Base-by-base conservation (phyloP, 1,284 basidiomycete genomes). In the Apiotrichum veenhuisii region DNA sequence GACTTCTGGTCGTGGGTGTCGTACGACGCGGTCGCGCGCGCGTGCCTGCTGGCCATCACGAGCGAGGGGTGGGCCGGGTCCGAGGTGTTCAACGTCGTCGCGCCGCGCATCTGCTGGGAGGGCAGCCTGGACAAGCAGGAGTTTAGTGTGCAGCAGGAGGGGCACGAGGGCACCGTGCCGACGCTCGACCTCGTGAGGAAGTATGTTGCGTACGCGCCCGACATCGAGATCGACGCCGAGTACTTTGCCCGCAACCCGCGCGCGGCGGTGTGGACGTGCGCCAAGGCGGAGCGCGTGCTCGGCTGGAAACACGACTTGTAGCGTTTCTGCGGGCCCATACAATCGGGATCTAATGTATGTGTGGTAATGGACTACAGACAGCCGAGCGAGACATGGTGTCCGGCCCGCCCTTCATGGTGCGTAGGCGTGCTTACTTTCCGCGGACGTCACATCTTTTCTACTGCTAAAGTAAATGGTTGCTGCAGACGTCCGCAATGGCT, bases 81-180 rank as follows among this genome's bases (percentile, higher is more conserved):
- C 57, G 76, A 78, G 62, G 69, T 68, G n/a, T 75, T 78, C 65
- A 73, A 71, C 56, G 69, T 76, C 42, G 66, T 72, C 37, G 67
- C 67, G 12, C 62, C 64, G 2, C 68, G 71, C 42, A 68, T 64
- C 1, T 66, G 61, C 44, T 66, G 65, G 64, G 58, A 65, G 51
- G 66, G 64, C 22, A 55, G 51, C 0, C 33, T 58, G 2, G 55
- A 52, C 3, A 22, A 44, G 34, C 55, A 52, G 43, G 38, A 48
- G 45, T 64, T 30, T 26, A 43, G 46, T 44, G 56, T 54, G 2
- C 45, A 62, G 33, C 57, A 57, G n/a, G 50, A 53, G 34, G 57
- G 52, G 0, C 51, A 62, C n/a, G 59, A 59, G 3, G 50, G 48
- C 15, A 60, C 62, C 12, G 61, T 57, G 14, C 51, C 58, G 14